Evolutionary conservation across 495 filamentous ascomycete genomes (phyloP), one percentile per base, ranked within the genome.

Genomic region (Lineolata rhizophorae): DNA sequence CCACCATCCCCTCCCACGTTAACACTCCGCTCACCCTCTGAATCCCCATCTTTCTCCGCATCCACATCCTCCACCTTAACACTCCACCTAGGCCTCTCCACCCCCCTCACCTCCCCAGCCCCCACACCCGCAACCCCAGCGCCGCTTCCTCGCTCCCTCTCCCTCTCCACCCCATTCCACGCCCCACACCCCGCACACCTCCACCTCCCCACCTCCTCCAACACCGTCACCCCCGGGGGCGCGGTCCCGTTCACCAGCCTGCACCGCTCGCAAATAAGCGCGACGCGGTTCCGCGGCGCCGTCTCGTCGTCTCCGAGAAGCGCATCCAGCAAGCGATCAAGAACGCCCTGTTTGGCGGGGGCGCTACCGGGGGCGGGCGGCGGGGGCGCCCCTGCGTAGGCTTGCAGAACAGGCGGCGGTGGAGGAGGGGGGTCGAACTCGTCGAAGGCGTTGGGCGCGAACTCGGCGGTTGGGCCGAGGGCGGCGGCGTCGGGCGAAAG

Each of bases 221-320:
- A 54, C 0, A 58, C 67, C 44, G 69, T 75, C 2, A 75, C 68
- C 2, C 90, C 87, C 0, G 87, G 87, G 8, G 87, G 85, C 2
- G 90, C 87, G 45, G 93, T 85, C 2, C 87, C 87, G 46, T 99
- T 99, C 20, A 99, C 85, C 6, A 94, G 64, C 17, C 80, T 62
- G 47, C 87, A 99, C 14, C 64, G 56, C 14, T 48, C 39, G 55
- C 87, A 99, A 31, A 99, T 87, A 43, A 99, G 52, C 17, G 73
- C 87, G 31, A 91, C 67, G 3, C 87, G 68, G 53, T 94, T 93
- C 52, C 79, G 85, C 0, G 90, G 68, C 17, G 76, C 72, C 24
- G 77, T 85, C 53, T 99, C 87, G 42, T 99, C 87, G 51, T 99
- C 87, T 15, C 87, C 87, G 0, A 99, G 60, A 19, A 99, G 64